Evolutionary conservation across 345 rosid species (phyloP).

Genomic region (Gossypium rotundifolium): DNA sequence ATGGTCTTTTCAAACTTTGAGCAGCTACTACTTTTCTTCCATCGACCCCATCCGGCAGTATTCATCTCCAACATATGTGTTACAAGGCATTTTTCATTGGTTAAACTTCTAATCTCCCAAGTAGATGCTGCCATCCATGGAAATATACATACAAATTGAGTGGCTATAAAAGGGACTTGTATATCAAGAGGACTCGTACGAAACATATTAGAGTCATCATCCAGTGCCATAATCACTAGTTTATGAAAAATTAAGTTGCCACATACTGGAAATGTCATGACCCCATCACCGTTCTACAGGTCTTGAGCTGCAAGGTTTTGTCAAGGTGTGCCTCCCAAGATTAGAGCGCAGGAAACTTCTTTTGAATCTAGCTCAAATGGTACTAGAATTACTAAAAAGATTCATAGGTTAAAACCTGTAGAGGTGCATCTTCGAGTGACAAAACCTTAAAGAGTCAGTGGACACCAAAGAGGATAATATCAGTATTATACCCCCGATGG

Average conservation of each 20-base stretch:
- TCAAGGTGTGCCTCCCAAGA: too few relatives aligned
- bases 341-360: too few relatives aligned
- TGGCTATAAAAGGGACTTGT: neutral
- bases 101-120: slow-evolving; percentile 82
- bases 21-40: slow-evolving; percentile 65
- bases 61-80: slow-evolving; percentile 83
- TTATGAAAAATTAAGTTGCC: neutral
- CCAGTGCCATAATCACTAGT: neutral
- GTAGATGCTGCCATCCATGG: slow-evolving; percentile 61
- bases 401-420: too few relatives aligned
- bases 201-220: neutral
- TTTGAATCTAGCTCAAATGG: too few relatives aligned
- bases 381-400: too few relatives aligned
- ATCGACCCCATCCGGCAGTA: slow-evolving; percentile 60
- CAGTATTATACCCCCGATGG: too few relatives aligned
- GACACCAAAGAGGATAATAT: too few relatives aligned
- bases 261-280: neutral
- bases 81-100: slow-evolving; percentile 57
- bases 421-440: too few relatives aligned
- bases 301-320: too few relatives aligned
- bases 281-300: too few relatives aligned
- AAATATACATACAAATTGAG: slow-evolving; percentile 4
- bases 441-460: too few relatives aligned
- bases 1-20: slow-evolving; percentile 85
- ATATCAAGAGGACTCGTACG: neutral